Evolutionary conservation across 352 stramenopile genomes (phyloP).

Genomic region (Globisporangium cederbergense): DNA sequence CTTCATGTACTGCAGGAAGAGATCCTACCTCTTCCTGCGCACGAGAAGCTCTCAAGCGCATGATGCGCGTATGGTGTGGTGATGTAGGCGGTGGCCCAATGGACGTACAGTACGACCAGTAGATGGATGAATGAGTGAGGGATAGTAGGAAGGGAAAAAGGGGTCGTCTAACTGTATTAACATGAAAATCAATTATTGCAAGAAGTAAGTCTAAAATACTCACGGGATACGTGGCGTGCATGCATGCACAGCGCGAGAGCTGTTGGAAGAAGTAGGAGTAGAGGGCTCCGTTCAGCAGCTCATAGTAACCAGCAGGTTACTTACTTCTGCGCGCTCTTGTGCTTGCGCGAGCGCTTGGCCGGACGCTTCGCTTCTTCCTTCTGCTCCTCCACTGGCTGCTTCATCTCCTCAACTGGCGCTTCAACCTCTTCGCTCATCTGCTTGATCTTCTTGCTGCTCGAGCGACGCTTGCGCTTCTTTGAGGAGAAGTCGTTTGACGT

Average conservation of each 20-base stretch:
- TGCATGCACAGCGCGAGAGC: too few relatives aligned
- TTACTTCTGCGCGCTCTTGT: background rate
- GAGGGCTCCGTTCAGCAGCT: background rate
- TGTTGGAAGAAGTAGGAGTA: background rate
- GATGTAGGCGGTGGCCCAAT: background rate
- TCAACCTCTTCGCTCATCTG: background rate
- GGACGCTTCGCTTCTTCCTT: conserved; percentile 10
- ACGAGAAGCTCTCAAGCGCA: background rate
- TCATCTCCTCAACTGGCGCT: background rate
- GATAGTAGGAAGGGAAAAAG: background rate
- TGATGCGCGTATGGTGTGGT: background rate
- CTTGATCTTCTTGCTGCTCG: conserved; percentile 9
- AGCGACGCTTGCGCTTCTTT: conserved; percentile 12
- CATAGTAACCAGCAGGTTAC: too few relatives aligned
- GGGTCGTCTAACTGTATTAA: conserved; percentile 13
- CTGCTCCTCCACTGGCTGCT: background rate
- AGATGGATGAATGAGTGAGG: background rate
- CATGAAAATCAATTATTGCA: conserved; percentile 11
- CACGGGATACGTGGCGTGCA: background rate
- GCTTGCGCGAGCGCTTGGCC: conserved; percentile 12
- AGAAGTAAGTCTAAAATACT: conserved; percentile 5
- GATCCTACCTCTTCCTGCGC: too few relatives aligned
- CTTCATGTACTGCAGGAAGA: too few relatives aligned
- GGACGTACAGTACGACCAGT: background rate
- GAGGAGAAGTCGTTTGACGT: background rate